Percentiles rank a stretch among this genome's conserved stretches.
phyloP scores from a whole-genome alignment of 805 yeast species.

The Kodamaea lidongshanica region DNA sequence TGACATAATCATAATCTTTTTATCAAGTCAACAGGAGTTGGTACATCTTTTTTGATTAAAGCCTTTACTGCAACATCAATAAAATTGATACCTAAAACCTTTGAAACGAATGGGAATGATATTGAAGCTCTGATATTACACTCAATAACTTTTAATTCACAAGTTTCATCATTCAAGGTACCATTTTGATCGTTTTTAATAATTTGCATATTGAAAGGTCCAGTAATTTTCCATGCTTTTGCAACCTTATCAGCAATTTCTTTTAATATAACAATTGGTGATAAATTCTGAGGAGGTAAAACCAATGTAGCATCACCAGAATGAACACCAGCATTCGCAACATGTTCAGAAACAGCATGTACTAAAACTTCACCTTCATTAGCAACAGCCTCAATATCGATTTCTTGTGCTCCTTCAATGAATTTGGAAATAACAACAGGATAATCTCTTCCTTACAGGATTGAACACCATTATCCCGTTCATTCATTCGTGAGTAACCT shows the following conservation, averaged over 20 bases:
- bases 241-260: constrained; percentile 93
- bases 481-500: too few relatives aligned
- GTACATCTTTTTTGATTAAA: constrained; percentile 64
- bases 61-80: constrained; percentile 93
- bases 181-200: constrained; percentile 68
- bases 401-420: constrained; percentile 93
- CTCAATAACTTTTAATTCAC: constrained; percentile 85
- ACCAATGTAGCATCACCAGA: constrained; percentile 97
- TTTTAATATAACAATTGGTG: constrained; percentile 64
- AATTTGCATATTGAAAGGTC: constrained; percentile 98
- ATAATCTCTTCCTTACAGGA: too few relatives aligned
- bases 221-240: constrained; percentile 88
- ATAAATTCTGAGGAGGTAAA: constrained; percentile 82
- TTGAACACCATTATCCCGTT: too few relatives aligned
- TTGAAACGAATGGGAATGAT: constrained; percentile 98
- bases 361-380: constrained; percentile 79
- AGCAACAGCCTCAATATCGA: constrained; percentile 96
- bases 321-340: constrained; percentile 97
- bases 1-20: constrained; percentile 73
- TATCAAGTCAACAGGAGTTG: constrained; percentile 82
- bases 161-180: constrained; percentile 49
- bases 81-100: constrained; percentile 90
- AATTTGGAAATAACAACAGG: constrained; percentile 97
- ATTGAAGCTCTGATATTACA: constrained; percentile 98
- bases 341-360: constrained; percentile 96